Evolutionary conservation across 176 grass and related monocot species (phyloP).

Genomic region (maize (Zea mays)): Zm-B73-REFERENCE-NAM-5.0 NC_050101.1:166277001-166277500

Average conservation of each 20-base stretch:
- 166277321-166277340: slow-evolving; percentile 35
- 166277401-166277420: neutral
- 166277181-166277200: neutral
- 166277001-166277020: neutral
- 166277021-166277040: neutral
- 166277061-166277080: neutral
- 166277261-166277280: neutral
- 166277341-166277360: neutral
- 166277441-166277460: neutral
- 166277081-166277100: slow-evolving; percentile 27
- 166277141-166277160: neutral
- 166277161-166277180: slow-evolving; percentile 16
- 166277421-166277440: neutral
- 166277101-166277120: neutral
- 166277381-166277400: neutral
- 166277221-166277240: slow-evolving; percentile 48
- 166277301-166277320: neutral
- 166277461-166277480: slow-evolving; percentile 7
- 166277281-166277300: neutral
- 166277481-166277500: slow-evolving; percentile 27
- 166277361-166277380: neutral
- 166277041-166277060: slow-evolving; percentile 11
- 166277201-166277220: neutral
- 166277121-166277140: neutral
- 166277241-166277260: neutral